Evolutionary conservation across 202 grass and related monocot genomes (phyloP).

Genomic region (Carex arenaria): DNA sequence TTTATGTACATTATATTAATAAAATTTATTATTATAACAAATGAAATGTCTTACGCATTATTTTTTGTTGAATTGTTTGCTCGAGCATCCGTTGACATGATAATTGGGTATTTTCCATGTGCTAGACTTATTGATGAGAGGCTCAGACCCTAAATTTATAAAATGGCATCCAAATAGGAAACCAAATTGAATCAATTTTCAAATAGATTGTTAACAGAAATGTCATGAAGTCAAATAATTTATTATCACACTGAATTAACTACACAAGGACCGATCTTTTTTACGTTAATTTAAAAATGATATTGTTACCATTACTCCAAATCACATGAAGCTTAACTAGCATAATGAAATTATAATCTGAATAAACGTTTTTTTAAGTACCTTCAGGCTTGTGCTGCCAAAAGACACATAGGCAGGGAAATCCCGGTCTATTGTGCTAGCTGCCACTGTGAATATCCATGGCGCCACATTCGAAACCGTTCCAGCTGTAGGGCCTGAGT

Average conservation of each 20-base stretch:
- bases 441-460: slow-evolving; percentile 74
- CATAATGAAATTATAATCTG: not conserved
- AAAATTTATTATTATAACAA: too few relatives aligned
- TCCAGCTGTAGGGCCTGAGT: slow-evolving; percentile 32
- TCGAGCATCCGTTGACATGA: slow-evolving; percentile 23
- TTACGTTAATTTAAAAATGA: too few relatives aligned
- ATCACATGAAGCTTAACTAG: not conserved
- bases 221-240: not conserved
- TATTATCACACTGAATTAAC: too few relatives aligned
- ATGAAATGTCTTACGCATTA: slow-evolving; percentile 37
- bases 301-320: too few relatives aligned
- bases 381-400: slow-evolving; percentile 35
- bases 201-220: not conserved
- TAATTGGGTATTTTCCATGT: slow-evolving; percentile 27
- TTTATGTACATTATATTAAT: too few relatives aligned
- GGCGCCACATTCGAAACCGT: slow-evolving; percentile 61
- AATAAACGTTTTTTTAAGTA: not conserved
- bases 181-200: not conserved
- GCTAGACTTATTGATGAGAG: slow-evolving; percentile 38
- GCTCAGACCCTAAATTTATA: slow-evolving; percentile 39
- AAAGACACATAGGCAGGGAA: slow-evolving; percentile 48
- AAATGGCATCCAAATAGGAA: not conserved
- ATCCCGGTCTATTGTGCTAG: slow-evolving; percentile 52
- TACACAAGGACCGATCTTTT: too few relatives aligned
- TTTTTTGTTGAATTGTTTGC: not conserved